A percentile compares a stretch with the other conserved stretches of the same genome.
Conservation (phyloP, 164 flowering plant genomes). For the Chloranthus sessilifolius region DNA sequence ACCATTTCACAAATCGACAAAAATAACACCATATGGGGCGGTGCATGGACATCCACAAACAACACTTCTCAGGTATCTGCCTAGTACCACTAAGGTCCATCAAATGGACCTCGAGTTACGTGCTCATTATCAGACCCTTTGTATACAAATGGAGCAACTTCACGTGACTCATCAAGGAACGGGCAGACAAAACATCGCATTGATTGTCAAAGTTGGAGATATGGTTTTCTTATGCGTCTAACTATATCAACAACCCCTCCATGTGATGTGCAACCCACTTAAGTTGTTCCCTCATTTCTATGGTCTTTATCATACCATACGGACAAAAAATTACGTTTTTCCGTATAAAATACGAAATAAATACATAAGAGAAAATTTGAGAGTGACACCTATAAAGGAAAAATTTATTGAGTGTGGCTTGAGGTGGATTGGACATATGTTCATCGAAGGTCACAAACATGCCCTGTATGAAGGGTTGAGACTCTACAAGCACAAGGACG, state of each 20-base stretch:
- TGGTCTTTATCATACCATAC: conserved; percentile 9
- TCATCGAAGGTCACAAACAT: neutral
- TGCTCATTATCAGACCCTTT: neutral
- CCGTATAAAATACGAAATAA: no score
- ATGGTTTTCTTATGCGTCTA: conserved; percentile 3
- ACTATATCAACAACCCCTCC: neutral
- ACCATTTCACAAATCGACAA: neutral
- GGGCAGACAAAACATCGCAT: neutral
- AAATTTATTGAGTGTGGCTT: no score
- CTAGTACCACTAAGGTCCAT: neutral
- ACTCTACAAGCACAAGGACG: no score
- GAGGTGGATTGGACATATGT: conserved; percentile 3
- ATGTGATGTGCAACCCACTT: neutral
- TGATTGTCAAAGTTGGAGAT: conserved; percentile 3
- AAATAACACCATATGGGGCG: neutral
- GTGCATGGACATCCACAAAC: neutral
- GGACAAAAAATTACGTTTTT: no score
- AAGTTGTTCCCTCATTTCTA: neutral
- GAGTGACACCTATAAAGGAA: no score
- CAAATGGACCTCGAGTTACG: neutral
- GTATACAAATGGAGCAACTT: neutral
- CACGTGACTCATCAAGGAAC: neutral
- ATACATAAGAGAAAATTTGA: neutral
- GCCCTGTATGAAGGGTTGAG: no score
- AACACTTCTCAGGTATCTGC: neutral